These are phyloP conservation scores for Phytophthora foliorum DNA, from an alignment of 352 stramenopile genomes.

Conservation along the genomic window DNA sequence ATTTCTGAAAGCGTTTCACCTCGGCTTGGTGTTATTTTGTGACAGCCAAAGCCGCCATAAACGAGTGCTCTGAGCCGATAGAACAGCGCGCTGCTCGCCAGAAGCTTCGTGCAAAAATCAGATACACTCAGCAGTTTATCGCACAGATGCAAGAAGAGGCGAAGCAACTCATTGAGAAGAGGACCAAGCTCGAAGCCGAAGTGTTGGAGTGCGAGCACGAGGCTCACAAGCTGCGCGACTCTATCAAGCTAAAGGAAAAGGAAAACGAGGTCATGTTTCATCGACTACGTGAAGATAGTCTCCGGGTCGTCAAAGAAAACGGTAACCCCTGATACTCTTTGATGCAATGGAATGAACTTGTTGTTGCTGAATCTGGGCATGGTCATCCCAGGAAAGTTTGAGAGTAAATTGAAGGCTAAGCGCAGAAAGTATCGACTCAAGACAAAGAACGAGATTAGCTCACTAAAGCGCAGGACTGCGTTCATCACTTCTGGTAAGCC, in stretches of 20 bases:
- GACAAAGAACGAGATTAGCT: constrained; percentile 57
- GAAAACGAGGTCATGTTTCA: constrained; percentile 39
- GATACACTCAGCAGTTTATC: constrained; percentile 54
- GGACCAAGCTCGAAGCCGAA: constrained; percentile 39
- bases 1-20: background rate
- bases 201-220: constrained; percentile 33
- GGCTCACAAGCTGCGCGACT: constrained; percentile 38
- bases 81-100: constrained; percentile 39
- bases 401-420: constrained; percentile 55
- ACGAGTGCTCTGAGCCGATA: constrained; percentile 31
- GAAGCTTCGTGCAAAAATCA: constrained; percentile 57
- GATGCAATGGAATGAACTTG: background rate
- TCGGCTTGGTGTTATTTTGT: background rate
- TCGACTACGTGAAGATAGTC: constrained; percentile 45
- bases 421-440: constrained; percentile 55
- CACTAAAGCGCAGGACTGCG: constrained; percentile 46
- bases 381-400: constrained; percentile 36
- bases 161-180: constrained; percentile 34
- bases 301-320: constrained; percentile 44
- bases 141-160: constrained; percentile 48
- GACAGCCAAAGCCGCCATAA: constrained; percentile 30
- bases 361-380: background rate
- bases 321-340: constrained; percentile 27
- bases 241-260: constrained; percentile 49
- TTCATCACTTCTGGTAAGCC: constrained; percentile 49